A percentile compares a stretch with the other conserved stretches of the same genome.
Evolutionary conservation across 768 basidiomycete genomes (phyloP).

Genomic region (Trametes punicea): DNA sequence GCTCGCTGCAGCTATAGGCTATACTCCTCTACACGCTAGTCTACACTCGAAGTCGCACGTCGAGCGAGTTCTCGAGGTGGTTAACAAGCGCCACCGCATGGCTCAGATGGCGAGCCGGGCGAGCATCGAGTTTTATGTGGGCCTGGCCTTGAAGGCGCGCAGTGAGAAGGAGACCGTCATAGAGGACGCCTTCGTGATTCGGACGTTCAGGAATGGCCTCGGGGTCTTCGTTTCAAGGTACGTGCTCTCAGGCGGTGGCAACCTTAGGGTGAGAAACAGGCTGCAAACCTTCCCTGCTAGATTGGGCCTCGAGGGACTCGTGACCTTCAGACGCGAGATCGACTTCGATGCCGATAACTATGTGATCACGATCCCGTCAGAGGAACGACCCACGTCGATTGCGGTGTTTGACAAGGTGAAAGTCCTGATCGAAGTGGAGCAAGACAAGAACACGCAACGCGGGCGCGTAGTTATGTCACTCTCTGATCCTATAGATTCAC

Average conservation of each 20-base stretch:
- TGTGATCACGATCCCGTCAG: conserved; percentile 63
- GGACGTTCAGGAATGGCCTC: conserved; percentile 91
- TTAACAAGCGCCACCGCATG: conserved; percentile 91
- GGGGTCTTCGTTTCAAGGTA: conserved; percentile 96
- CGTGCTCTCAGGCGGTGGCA: conserved; percentile 31
- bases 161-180: conserved; percentile 48
- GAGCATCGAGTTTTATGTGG: conserved; percentile 97
- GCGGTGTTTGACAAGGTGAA: conserved; percentile 92
- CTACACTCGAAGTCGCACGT: conserved; percentile 88
- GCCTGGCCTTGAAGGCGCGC: conserved; percentile 79
- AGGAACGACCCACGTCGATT: conserved; percentile 50
- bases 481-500: conserved; percentile 60
- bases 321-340: conserved; percentile 89
- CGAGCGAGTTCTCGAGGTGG: conserved; percentile 78
- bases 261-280: conserved; percentile 3
- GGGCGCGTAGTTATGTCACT: conserved; percentile 86
- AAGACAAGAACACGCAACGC: conserved; percentile 90
- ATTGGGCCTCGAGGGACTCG: conserved; percentile 89
- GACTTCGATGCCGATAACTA: conserved; percentile 92
- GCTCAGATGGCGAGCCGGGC: conserved; percentile 98
- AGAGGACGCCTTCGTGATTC: conserved; percentile 91
- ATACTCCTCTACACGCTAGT: conserved; percentile 77
- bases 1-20: conserved; percentile 84
- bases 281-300: conserved; percentile 37
- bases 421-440: conserved; percentile 90